Evolutionary conservation across 2,329 filamentous ascomycete species (phyloP).

Genomic region (Thelonectria discophora): DNA sequence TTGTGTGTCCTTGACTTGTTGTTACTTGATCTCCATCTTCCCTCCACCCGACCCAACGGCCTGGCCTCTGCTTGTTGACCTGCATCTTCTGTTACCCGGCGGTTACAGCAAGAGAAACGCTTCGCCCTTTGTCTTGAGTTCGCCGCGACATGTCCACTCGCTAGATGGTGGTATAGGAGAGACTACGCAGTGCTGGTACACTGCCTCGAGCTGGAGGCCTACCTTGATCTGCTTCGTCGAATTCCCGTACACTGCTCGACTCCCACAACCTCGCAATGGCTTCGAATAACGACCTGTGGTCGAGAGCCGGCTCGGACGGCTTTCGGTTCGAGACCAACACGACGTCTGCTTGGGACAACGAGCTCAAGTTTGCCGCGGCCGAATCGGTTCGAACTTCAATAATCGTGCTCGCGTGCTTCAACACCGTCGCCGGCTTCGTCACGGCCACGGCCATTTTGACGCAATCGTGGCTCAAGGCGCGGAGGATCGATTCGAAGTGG

Average conservation of each 20-base stretch:
- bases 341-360: constrained; percentile 58
- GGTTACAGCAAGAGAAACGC: constrained; percentile 14
- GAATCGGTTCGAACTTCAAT: constrained; percentile 69
- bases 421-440: constrained; percentile 65
- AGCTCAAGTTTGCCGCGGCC: constrained; percentile 61
- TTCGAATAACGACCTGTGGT: constrained; percentile 24
- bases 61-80: constrained; percentile 16
- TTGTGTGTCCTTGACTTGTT: not conserved
- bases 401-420: constrained; percentile 69
- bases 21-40: constrained; percentile 1
- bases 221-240: constrained; percentile 16
- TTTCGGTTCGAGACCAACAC: constrained; percentile 51
- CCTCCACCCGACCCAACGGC: constrained; percentile 13
- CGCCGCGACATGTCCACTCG: constrained; percentile 36
- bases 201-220: constrained; percentile 38
- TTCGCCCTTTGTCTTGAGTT: constrained; percentile 12
- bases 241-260: constrained; percentile 11
- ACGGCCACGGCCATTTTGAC: constrained; percentile 66
- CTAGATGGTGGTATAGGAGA: constrained; percentile 22
- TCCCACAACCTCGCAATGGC: constrained; percentile 8
- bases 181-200: constrained; percentile 42
- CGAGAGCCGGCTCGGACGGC: constrained; percentile 34
- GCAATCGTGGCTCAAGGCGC: constrained; percentile 60
- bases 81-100: constrained; percentile 9
- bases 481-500: constrained; percentile 51